These are phyloP conservation scores for Crinitomyces ghanaensis DNA, from an alignment of 805 yeast species.

Conservation along the genomic window DNA sequence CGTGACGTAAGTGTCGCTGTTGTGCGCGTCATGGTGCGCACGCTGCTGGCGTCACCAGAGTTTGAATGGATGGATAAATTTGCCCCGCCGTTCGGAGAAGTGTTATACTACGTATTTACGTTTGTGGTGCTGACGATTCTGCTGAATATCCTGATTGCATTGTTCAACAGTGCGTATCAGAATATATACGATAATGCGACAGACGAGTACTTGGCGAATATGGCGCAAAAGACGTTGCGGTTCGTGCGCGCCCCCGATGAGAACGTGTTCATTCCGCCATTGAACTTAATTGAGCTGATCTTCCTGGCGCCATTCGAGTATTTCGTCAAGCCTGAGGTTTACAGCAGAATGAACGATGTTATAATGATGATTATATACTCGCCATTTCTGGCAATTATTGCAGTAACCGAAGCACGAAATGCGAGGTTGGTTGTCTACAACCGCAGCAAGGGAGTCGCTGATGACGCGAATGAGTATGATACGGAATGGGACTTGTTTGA, in stretches of 20 bases:
- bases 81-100: constrained; percentile 78
- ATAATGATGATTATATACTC: constrained; percentile 58
- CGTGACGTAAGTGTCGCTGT: constrained; percentile 61
- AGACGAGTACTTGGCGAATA: constrained; percentile 74
- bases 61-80: constrained; percentile 58
- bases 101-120: constrained; percentile 65
- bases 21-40: constrained; percentile 51
- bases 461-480: constrained; percentile 70
- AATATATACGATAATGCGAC: constrained; percentile 72
- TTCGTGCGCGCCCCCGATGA: constrained; percentile 84
- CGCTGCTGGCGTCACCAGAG: constrained; percentile 65
- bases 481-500: constrained; percentile 77
- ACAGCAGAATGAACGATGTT: constrained; percentile 36
- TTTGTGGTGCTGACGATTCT: constrained; percentile 65
- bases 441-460: constrained; percentile 48
- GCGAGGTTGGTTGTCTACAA: constrained; percentile 68
- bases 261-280: constrained; percentile 75
- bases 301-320: constrained; percentile 33
- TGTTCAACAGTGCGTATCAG: constrained; percentile 75
- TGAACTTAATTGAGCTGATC: constrained; percentile 58
- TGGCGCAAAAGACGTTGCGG: constrained; percentile 72
- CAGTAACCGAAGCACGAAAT: constrained; percentile 50
- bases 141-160: constrained; percentile 74
- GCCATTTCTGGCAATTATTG: constrained; percentile 51
- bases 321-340: constrained; percentile 26